phyloP scores from a whole-genome alignment of 805 yeast genomes.

The Ogataea chonburiensis region DNA sequence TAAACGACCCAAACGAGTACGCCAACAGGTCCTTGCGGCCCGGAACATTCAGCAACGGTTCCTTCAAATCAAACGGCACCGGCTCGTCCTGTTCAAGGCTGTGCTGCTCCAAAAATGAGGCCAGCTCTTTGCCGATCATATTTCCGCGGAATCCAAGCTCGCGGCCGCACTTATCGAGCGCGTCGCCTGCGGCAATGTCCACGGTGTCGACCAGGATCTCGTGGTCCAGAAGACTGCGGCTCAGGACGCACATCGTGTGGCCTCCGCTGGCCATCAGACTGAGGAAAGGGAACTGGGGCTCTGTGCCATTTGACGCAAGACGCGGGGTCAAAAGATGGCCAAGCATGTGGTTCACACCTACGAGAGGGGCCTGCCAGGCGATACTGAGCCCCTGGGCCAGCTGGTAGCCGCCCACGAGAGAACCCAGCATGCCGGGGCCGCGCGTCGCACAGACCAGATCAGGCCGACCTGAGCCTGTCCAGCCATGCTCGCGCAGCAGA shows the following conservation, averaged over 20 bases:
- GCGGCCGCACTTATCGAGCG: constrained; percentile 89
- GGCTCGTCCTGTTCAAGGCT: constrained; percentile 32
- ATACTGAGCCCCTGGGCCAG: constrained; percentile 80
- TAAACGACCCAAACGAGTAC: constrained; percentile 79
- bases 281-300: constrained; percentile 63
- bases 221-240: constrained; percentile 61
- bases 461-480: constrained; percentile 39
- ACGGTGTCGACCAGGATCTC: constrained; percentile 69
- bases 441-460: constrained; percentile 86
- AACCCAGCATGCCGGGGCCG: constrained; percentile 97
- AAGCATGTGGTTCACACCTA: constrained; percentile 96
- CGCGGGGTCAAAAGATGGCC: constrained; percentile 81
- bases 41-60: constrained; percentile 52
- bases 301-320: constrained; percentile 40
- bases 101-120: constrained; percentile 44
- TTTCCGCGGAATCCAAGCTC: constrained; percentile 76
- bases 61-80: constrained; percentile 35
- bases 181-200: constrained; percentile 93
- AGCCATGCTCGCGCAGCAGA: constrained; percentile 39
- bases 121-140: constrained; percentile 86
- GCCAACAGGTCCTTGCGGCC: constrained; percentile 45
- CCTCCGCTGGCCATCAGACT: constrained; percentile 90
- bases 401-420: constrained; percentile 77
- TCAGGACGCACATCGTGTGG: constrained; percentile 83
- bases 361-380: constrained; percentile 73